Evolutionary conservation across 129 eudicot species (phyloP).

Genomic region (Chrysanthemum makinoi): DNA sequence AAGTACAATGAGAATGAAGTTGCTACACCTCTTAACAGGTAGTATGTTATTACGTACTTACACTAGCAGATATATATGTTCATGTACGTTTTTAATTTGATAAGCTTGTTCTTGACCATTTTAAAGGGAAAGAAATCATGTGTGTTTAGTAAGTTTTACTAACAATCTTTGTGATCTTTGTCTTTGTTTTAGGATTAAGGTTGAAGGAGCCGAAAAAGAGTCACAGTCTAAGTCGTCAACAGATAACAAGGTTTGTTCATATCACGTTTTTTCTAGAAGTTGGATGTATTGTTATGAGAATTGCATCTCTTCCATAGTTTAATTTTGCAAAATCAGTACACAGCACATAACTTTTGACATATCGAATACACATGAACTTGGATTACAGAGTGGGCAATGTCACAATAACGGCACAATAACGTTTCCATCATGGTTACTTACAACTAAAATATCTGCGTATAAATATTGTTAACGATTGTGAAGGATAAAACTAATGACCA

Average conservation of each 20-base stretch:
- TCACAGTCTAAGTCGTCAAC: constrained; percentile 31
- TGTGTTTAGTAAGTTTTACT: background rate
- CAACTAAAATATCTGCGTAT: background rate
- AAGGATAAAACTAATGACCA: constrained; percentile 7
- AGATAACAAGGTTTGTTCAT: constrained; percentile 49
- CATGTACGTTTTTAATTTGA: no score
- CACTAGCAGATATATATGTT: background rate
- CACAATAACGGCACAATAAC: background rate
- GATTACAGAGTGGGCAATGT: background rate
- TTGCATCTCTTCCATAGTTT: background rate
- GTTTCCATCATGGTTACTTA: background rate
- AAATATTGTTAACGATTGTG: background rate
- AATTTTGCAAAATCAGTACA: background rate
- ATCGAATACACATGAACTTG: background rate
- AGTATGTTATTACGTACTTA: background rate
- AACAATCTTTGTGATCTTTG: background rate
- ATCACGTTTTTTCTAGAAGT: background rate
- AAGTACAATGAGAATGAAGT: background rate
- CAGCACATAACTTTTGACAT: background rate
- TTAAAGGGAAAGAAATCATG: no score
- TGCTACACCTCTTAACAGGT: background rate
- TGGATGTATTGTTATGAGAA: background rate
- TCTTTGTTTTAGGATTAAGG: constrained; percentile 29
- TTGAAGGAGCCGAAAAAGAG: constrained; percentile 31
- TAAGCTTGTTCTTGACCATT: background rate